Evolutionary conservation across 2,329 filamentous ascomycete genomes (phyloP).

Genomic region (Venturia pyrina): DNA sequence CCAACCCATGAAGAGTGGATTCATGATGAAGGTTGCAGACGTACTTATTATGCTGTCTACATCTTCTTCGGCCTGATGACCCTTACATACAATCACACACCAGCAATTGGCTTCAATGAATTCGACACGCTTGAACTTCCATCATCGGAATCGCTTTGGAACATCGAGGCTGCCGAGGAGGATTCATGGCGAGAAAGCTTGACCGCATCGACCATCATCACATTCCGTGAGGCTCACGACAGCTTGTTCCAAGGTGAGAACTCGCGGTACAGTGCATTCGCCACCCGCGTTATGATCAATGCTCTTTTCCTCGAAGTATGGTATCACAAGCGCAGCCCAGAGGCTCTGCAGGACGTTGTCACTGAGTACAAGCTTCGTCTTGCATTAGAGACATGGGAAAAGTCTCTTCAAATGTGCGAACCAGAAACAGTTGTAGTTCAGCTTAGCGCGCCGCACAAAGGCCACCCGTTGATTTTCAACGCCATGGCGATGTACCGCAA

Average conservation of each 20-base stretch:
- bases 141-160: slow-evolving; percentile 91
- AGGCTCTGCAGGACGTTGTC: slow-evolving; percentile 91
- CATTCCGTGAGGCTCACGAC: slow-evolving; percentile 89
- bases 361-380: slow-evolving; percentile 96
- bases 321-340: slow-evolving; percentile 98
- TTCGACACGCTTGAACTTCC: slow-evolving; percentile 89
- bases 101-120: slow-evolving; percentile 96
- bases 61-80: slow-evolving; percentile 97
- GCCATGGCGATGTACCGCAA: slow-evolving; percentile 96
- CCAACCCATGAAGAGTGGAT: slow-evolving; percentile 87
- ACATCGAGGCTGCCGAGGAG: slow-evolving; percentile 69
- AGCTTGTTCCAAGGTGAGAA: slow-evolving; percentile 90
- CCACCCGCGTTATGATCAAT: slow-evolving; percentile 97
- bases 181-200: slow-evolving; percentile 75
- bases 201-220: slow-evolving; percentile 60
- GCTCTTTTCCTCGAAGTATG: slow-evolving; percentile 96
- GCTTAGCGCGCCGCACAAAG: slow-evolving; percentile 87
- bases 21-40: slow-evolving; percentile 89
- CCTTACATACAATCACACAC: slow-evolving; percentile 94
- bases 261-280: slow-evolving; percentile 89
- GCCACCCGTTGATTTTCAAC: slow-evolving; percentile 94
- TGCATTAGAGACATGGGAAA: slow-evolving; percentile 97
- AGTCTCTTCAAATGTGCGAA: slow-evolving; percentile 86
- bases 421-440: slow-evolving; percentile 81
- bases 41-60: slow-evolving; percentile 97